Conservation (phyloP, 164 flowering plant genomes). For the grape (Vitis vinifera) region DNA sequence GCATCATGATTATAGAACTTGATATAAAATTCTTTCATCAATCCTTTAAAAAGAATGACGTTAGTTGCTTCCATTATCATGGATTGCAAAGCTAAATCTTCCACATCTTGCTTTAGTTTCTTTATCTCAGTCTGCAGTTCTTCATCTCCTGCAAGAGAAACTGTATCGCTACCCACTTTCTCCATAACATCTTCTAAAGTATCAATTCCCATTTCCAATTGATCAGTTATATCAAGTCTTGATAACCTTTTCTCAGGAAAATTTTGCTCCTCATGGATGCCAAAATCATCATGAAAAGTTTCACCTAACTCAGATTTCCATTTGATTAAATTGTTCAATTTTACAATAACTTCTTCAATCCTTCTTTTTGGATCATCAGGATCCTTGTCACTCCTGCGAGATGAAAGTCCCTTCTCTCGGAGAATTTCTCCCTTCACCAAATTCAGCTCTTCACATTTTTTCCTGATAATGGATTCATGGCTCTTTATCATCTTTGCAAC, state of each 20-base stretch:
- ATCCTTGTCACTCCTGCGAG: slow-evolving; percentile 21
- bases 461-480: slow-evolving; percentile 53
- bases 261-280: slow-evolving; percentile 2
- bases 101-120: slow-evolving; percentile 33
- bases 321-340: slow-evolving; percentile 37
- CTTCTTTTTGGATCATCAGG: slow-evolving; percentile 21
- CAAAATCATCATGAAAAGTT: slow-evolving; percentile 1
- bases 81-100: slow-evolving; percentile 29
- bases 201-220: background rate
- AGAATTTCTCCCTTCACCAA: slow-evolving; percentile 30
- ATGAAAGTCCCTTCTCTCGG: slow-evolving; percentile 22
- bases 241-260: background rate
- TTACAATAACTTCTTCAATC: slow-evolving; percentile 33
- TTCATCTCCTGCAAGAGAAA: slow-evolving; percentile 1
- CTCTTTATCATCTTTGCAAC: slow-evolving; percentile 53
- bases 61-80: slow-evolving; percentile 34
- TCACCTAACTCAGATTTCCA: slow-evolving; percentile 20
- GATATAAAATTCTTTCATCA: slow-evolving; percentile 20
- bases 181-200: slow-evolving; percentile 11
- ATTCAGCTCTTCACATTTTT: slow-evolving; percentile 44
- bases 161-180: background rate
- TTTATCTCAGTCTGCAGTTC: slow-evolving; percentile 19
- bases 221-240: background rate
- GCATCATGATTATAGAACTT: slow-evolving; percentile 16
- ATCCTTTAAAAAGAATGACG: slow-evolving; percentile 19